Evolutionary conservation across 2,329 filamentous ascomycete genomes (phyloP).

Genomic region (Alternaria infectoria): DNA sequence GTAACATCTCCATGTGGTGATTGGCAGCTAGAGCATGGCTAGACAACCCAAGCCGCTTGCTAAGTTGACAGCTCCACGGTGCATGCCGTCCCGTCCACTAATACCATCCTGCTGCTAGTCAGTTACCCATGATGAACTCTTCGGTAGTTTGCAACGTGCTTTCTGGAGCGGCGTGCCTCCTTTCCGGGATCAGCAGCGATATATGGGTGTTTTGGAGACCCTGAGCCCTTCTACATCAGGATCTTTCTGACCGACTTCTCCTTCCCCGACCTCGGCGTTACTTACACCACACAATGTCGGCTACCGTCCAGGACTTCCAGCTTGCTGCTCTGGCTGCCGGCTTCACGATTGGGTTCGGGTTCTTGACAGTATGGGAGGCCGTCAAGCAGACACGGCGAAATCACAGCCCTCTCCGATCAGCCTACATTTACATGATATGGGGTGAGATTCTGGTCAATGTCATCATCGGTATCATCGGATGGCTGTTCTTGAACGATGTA

Average conservation of each 20-base stretch:
- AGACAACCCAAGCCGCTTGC: background rate
- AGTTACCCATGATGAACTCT: background rate
- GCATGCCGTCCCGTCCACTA: slow-evolving; percentile 4
- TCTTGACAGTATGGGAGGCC: slow-evolving; percentile 44
- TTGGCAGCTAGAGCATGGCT: background rate
- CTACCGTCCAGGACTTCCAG: slow-evolving; percentile 35
- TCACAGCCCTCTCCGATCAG: slow-evolving; percentile 39
- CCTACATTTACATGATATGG: slow-evolving; percentile 48
- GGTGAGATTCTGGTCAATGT: slow-evolving; percentile 40
- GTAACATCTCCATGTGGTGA: background rate
- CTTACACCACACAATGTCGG: slow-evolving; percentile 20
- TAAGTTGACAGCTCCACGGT: background rate
- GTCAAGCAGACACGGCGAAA: slow-evolving; percentile 46
- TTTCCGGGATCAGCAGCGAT: slow-evolving; percentile 4
- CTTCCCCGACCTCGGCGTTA: background rate
- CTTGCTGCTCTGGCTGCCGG: slow-evolving; percentile 43
- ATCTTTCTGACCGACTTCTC: slow-evolving; percentile 1
- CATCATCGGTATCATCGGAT: slow-evolving; percentile 38
- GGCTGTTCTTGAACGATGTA: slow-evolving; percentile 39
- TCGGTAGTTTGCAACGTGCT: slow-evolving; percentile 3
- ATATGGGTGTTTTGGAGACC: background rate
- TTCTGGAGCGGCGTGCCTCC: background rate
- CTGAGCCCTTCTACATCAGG: background rate
- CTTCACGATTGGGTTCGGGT: slow-evolving; percentile 44
- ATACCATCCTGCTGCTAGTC: background rate